Percentiles rank a stretch among this genome's conserved stretches.
These are phyloP conservation scores for Xylaria hypoxylon DNA, from an alignment of 2,329 filamentous ascomycete species.

Conservation along the genomic window DNA sequence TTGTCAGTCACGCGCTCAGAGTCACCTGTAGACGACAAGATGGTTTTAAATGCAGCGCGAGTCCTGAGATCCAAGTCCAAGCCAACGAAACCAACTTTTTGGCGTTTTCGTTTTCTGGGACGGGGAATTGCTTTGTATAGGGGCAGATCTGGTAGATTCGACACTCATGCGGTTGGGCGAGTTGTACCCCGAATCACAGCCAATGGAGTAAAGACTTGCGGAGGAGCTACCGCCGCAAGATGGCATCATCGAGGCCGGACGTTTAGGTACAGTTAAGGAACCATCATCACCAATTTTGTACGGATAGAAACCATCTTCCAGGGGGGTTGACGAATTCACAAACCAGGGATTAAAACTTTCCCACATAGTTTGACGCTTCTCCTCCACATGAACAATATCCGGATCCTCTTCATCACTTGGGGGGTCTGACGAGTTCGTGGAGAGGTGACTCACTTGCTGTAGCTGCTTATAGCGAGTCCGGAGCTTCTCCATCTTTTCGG, in stretches of 20 bases:
- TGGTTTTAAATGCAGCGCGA: slow-evolving; percentile 20
- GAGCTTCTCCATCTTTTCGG: slow-evolving; percentile 69
- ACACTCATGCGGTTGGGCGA: slow-evolving; percentile 23
- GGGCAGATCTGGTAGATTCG: slow-evolving; percentile 11
- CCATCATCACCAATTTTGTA: slow-evolving; percentile 35
- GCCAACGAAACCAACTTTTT: slow-evolving; percentile 38
- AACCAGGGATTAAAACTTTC: slow-evolving; percentile 38
- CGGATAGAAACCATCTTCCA: slow-evolving; percentile 40
- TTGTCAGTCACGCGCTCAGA: slow-evolving; percentile 40
- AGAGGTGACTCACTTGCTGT: slow-evolving; percentile 65
- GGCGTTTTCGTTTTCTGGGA: slow-evolving; percentile 19
- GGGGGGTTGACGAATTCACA: slow-evolving; percentile 6
- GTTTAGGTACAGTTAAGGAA: slow-evolving; percentile 35
- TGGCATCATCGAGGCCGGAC: slow-evolving; percentile 27
- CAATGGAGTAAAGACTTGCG: slow-evolving; percentile 5
- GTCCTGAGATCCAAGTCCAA: slow-evolving; percentile 9
- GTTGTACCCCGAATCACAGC: slow-evolving; percentile 17
- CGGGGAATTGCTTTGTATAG: neutral
- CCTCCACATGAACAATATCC: slow-evolving; percentile 39
- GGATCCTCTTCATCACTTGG: slow-evolving; percentile 35
- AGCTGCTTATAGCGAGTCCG: slow-evolving; percentile 66
- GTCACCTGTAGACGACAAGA: neutral
- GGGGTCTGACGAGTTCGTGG: slow-evolving; percentile 32
- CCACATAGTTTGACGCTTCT: slow-evolving; percentile 46
- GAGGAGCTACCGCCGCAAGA: slow-evolving; percentile 3